A percentile compares a stretch with the other conserved stretches of the same genome.
These are phyloP conservation scores for Sporothrix sp. DNA, from an alignment of 2,329 filamentous ascomycete species.

Conservation along the genomic window DNA sequence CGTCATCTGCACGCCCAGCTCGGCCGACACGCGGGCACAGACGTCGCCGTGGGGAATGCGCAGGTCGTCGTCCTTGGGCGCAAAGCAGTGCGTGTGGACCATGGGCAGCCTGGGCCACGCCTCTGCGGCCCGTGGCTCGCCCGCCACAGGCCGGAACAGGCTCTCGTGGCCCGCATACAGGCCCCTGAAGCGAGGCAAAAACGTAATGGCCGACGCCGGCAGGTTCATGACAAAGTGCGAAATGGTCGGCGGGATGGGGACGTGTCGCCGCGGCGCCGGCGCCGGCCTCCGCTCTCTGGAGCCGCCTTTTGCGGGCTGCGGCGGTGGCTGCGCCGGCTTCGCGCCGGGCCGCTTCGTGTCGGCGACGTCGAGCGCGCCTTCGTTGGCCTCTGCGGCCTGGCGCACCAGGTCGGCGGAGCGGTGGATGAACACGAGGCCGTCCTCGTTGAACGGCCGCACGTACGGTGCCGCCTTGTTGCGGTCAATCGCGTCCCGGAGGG, in stretches of 20 bases:
- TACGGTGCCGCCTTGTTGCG: conserved; percentile 73
- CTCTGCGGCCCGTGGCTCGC: conserved; percentile 28
- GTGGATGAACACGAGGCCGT: conserved; percentile 73
- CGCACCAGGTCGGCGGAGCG: conserved; percentile 54
- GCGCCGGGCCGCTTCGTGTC: conserved; percentile 15
- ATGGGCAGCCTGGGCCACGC: conserved; percentile 53
- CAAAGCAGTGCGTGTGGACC: conserved; percentile 93
- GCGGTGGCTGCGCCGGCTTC: neutral
- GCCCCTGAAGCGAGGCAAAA: conserved; percentile 66
- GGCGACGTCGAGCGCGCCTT: conserved; percentile 26
- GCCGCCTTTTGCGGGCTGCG: neutral
- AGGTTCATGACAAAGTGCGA: conserved; percentile 98
- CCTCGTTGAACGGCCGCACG: conserved; percentile 69
- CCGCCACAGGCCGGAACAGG: conserved; percentile 48
- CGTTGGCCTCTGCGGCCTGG: conserved; percentile 37
- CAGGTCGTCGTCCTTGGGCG: conserved; percentile 68
- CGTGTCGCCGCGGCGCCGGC: conserved; percentile 2
- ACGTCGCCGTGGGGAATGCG: conserved; percentile 42
- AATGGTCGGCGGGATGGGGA: conserved; percentile 62
- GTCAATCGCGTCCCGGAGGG: conserved; percentile 57
- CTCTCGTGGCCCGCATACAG: conserved; percentile 63
- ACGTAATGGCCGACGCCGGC: conserved; percentile 78
- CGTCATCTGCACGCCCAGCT: conserved; percentile 49
- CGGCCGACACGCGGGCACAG: conserved; percentile 53
- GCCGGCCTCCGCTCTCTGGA: neutral